Conservation (phyloP, 108 stramenopile genomes). For the Aurantiochytrium sp. region DNA sequence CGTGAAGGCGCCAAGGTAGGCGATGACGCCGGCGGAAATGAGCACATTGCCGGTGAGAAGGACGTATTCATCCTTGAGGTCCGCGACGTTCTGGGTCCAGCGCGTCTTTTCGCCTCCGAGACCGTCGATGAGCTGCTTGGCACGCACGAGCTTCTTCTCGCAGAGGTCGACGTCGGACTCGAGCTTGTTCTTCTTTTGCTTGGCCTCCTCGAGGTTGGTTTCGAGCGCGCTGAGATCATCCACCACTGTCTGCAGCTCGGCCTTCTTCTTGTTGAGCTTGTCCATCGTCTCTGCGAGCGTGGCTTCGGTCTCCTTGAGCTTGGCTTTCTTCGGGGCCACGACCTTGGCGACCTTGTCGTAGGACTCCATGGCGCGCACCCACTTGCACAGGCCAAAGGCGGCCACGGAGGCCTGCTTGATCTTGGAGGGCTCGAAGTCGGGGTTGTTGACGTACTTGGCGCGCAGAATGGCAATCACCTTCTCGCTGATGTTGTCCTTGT, state of each 20-base stretch:
- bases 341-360: conserved; percentile 60
- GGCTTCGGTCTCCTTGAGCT: conserved; percentile 53
- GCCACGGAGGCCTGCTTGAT: conserved; percentile 59
- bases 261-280: conserved; percentile 53
- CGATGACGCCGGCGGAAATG: conserved; percentile 58
- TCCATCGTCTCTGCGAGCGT: conserved; percentile 53
- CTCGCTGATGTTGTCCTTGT: conserved; percentile 56
- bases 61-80: conserved; percentile 34
- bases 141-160: conserved; percentile 57
- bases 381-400: conserved; percentile 61
- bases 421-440: conserved; percentile 53
- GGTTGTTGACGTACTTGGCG: conserved; percentile 49
- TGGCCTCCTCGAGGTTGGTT: conserved; percentile 47
- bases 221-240: conserved; percentile 54
- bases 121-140: conserved; percentile 56
- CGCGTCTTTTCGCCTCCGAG: conserved; percentile 57
- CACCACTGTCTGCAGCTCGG: conserved; percentile 54
- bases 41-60: conserved; percentile 57
- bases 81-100: conserved; percentile 53
- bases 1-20: conserved; percentile 68
- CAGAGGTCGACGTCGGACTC: conserved; percentile 57
- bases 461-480: conserved; percentile 51
- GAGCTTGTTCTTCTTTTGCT: conserved; percentile 49
- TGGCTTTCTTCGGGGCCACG: conserved; percentile 63
- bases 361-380: conserved; percentile 64